Conservation (phyloP, 352 stramenopile species). For the Pythium rhizo-oryzae region DNA sequence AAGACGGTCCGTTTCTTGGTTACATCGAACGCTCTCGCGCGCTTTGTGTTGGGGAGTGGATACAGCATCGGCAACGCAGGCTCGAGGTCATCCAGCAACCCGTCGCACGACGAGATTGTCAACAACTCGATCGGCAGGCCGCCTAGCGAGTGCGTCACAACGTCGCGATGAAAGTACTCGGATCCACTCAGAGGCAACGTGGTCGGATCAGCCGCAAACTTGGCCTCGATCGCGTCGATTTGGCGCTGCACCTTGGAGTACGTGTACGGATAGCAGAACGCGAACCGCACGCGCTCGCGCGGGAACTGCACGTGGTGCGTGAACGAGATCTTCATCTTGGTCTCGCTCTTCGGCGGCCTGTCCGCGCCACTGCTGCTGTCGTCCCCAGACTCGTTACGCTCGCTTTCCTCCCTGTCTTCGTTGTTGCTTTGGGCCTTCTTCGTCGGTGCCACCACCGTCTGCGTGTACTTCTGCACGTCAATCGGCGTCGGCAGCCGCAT, state of each 20-base stretch:
- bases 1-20: constrained; percentile 51
- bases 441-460: background rate
- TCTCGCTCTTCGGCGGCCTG: constrained; percentile 24
- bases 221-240: constrained; percentile 42
- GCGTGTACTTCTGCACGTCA: constrained; percentile 42
- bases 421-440: background rate
- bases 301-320: constrained; percentile 40
- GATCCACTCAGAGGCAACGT: background rate
- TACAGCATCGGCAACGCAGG: constrained; percentile 7
- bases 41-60: background rate
- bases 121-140: constrained; percentile 69
- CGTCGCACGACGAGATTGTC: constrained; percentile 45
- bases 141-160: constrained; percentile 58
- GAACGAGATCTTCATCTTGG: constrained; percentile 57
- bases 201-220: constrained; percentile 3
- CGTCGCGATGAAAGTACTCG: constrained; percentile 83
- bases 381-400: background rate
- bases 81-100: background rate
- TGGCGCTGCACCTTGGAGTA: constrained; percentile 62
- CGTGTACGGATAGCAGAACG: constrained; percentile 77
- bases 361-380: background rate
- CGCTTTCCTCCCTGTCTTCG: background rate
- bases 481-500: constrained; percentile 39
- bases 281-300: constrained; percentile 58
- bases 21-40: constrained; percentile 27